phyloP scores from a whole-genome alignment of 202 grass and related monocot species.

The Eragrostis tef region DNA sequence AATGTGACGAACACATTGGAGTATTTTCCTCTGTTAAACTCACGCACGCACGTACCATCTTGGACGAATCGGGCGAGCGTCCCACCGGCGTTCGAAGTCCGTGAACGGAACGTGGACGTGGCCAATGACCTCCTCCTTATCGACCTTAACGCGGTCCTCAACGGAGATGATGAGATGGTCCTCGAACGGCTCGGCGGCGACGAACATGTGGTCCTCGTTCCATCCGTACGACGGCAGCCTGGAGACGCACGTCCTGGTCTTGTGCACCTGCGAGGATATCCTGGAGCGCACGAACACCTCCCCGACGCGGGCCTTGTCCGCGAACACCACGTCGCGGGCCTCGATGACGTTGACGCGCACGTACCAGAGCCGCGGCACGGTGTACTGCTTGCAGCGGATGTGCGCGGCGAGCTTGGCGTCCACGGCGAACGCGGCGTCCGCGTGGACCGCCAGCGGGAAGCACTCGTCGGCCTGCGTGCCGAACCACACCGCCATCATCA shows the following conservation, averaged over 20 bases:
- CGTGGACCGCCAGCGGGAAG: conserved; percentile 75
- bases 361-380: conserved; percentile 77
- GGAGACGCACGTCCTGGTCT: conserved; percentile 52
- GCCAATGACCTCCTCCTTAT: conserved; percentile 69
- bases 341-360: conserved; percentile 73
- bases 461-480: conserved; percentile 88
- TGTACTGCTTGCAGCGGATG: conserved; percentile 81
- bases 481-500: conserved; percentile 83
- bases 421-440: conserved; percentile 51
- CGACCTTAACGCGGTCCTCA: conserved; percentile 62
- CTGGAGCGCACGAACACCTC: conserved; percentile 62
- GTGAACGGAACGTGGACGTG: conserved; percentile 53
- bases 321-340: conserved; percentile 64
- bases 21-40: neutral
- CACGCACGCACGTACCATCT: conserved; percentile 40
- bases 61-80: conserved; percentile 52
- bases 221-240: conserved; percentile 63
- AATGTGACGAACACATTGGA: neutral
- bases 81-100: conserved; percentile 54
- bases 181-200: conserved; percentile 82
- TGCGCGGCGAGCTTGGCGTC: conserved; percentile 58
- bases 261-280: conserved; percentile 53
- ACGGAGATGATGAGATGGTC: conserved; percentile 65
- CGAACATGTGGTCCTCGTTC: conserved; percentile 84
- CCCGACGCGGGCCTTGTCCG: conserved; percentile 50